Evolutionary conservation across 371 early-diverging fungal species (phyloP).

Genomic region (Lichtheimia corymbifera): DNA sequence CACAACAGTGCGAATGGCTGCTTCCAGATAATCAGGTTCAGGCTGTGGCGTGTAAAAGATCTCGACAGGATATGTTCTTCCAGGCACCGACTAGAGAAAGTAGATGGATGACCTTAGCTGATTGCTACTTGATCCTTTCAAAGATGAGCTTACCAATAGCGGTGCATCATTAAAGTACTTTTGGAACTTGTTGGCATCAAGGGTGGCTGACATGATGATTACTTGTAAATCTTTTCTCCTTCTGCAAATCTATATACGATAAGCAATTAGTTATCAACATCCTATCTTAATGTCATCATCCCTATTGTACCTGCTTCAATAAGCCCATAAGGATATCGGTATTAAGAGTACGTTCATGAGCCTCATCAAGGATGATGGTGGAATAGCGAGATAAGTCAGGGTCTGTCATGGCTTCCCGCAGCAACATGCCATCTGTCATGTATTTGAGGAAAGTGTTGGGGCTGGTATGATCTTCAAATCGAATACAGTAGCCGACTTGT

Average conservation of each 20-base stretch:
- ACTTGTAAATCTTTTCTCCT: slow-evolving; percentile 77
- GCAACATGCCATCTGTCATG: slow-evolving; percentile 98
- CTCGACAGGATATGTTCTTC: slow-evolving; percentile 90
- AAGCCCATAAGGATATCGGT: slow-evolving; percentile 98
- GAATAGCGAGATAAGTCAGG: slow-evolving; percentile 83
- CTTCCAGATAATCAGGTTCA: slow-evolving; percentile 86
- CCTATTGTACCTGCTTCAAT: slow-evolving; percentile 72
- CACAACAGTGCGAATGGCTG: slow-evolving; percentile 78
- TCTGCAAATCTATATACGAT: slow-evolving; percentile 20
- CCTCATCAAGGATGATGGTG: slow-evolving; percentile 96
- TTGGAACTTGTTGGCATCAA: slow-evolving; percentile 87
- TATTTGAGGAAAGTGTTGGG: slow-evolving; percentile 87
- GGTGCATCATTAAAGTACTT: slow-evolving; percentile 81
- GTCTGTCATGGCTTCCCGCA: slow-evolving; percentile 96
- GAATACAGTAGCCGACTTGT: slow-evolving; percentile 95
- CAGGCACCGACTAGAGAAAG: slow-evolving; percentile 66
- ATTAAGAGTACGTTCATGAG: slow-evolving; percentile 94
- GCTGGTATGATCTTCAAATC: slow-evolving; percentile 95
- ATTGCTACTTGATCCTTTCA: neutral
- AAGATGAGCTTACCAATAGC: slow-evolving; percentile 34
- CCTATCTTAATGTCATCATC: neutral
- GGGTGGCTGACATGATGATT: slow-evolving; percentile 92
- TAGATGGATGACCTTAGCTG: too few species aligned
- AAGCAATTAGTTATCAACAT: too few species aligned
- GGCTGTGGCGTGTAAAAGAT: slow-evolving; percentile 88